Percentiles rank a stretch among this genome's conserved stretches.
These are phyloP conservation scores for Terana coerulea DNA, from an alignment of 768 basidiomycete genomes.

Conservation along the genomic window DNA sequence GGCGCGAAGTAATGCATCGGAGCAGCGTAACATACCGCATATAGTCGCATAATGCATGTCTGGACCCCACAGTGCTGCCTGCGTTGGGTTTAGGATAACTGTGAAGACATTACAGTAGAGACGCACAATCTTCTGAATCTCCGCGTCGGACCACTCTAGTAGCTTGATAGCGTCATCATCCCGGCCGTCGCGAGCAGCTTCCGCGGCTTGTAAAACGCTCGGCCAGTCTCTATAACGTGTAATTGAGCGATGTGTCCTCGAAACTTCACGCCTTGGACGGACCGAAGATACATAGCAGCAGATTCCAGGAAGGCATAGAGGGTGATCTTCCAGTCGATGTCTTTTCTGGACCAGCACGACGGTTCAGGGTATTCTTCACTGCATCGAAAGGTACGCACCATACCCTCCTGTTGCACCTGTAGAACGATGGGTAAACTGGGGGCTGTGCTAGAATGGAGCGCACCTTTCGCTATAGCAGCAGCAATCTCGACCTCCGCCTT, in stretches of 20 bases:
- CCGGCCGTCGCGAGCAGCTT: slow-evolving; percentile 4
- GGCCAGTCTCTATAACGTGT: slow-evolving; percentile 11
- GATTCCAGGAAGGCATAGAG: slow-evolving; percentile 14
- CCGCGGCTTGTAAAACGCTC: background rate
- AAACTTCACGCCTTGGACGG: background rate
- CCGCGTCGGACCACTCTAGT: slow-evolving; percentile 6
- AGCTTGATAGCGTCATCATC: slow-evolving; percentile 6
- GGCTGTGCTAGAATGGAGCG: background rate
- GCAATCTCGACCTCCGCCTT: slow-evolving; percentile 7
- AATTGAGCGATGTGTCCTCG: background rate
- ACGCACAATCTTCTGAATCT: slow-evolving; percentile 14
- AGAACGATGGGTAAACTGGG: background rate
- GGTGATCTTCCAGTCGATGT: slow-evolving; percentile 8
- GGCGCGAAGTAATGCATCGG: background rate
- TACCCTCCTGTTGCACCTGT: slow-evolving; percentile 8
- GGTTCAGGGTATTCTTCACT: no score
- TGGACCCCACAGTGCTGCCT: slow-evolving; percentile 11
- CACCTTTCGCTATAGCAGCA: slow-evolving; percentile 5
- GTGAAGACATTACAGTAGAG: background rate
- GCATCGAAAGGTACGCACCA: background rate
- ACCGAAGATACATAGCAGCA: slow-evolving; percentile 14
- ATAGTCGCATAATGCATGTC: slow-evolving; percentile 13
- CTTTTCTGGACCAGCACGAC: background rate
- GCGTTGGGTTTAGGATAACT: background rate
- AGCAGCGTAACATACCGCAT: slow-evolving; percentile 6